Evolutionary conservation across 306 rosid genomes (phyloP).

Genomic region (Coriaria nepalensis): DNA sequence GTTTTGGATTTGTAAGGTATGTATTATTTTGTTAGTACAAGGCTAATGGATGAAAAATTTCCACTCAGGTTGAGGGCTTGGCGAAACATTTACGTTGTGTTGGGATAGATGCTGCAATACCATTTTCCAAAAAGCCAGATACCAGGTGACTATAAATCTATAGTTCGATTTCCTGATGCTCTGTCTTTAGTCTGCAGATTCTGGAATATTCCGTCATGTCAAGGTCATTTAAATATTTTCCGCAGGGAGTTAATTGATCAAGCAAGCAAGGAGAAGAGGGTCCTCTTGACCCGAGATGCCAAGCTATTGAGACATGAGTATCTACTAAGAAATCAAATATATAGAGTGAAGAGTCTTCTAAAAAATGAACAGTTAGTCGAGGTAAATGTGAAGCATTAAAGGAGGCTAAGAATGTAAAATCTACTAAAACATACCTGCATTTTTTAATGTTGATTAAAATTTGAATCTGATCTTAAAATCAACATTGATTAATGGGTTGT

Average conservation of each 20-base stretch:
- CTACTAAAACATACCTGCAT: too few species aligned
- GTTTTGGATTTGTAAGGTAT: too few species aligned
- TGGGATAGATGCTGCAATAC: conserved; percentile 88
- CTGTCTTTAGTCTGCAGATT: background rate
- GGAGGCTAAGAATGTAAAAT: too few species aligned
- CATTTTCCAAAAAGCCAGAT: conserved; percentile 65
- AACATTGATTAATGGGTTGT: background rate
- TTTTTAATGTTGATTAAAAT: too few species aligned
- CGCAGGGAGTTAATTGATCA: conserved; percentile 63
- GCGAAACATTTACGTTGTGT: conserved; percentile 93
- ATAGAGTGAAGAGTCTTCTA: conserved; percentile 65
- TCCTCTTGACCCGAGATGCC: conserved; percentile 79
- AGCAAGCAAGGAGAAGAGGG: conserved; percentile 60
- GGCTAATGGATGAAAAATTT: conserved; percentile 14
- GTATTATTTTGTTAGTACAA: background rate
- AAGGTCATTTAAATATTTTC: conserved; percentile 7
- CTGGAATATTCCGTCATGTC: background rate
- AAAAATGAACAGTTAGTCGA: conserved; percentile 89
- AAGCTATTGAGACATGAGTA: conserved; percentile 63
- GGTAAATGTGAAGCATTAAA: conserved; percentile 22
- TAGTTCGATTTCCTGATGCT: conserved; percentile 2
- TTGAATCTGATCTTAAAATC: too few species aligned
- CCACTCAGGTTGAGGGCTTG: conserved; percentile 81
- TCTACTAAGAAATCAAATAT: conserved; percentile 53
- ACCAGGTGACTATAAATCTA: conserved; percentile 36